These are phyloP conservation scores for Stephania japonica DNA, from an alignment of 164 flowering plant genomes.

Conservation along the genomic window DNA sequence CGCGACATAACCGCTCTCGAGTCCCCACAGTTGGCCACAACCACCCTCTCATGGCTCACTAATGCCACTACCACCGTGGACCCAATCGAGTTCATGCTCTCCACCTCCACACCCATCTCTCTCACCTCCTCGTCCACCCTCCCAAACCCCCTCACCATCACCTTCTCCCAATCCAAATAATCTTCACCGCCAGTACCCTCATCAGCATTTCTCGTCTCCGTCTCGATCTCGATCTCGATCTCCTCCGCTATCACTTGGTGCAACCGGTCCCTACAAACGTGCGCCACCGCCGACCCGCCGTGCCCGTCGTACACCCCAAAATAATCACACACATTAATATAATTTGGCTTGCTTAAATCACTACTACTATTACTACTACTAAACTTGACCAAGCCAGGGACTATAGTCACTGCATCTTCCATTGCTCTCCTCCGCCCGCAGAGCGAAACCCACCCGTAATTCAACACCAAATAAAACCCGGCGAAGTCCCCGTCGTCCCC, in stretches of 20 bases:
- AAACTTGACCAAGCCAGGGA: conserved; percentile 24
- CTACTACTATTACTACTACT: background rate
- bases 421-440: conserved; percentile 74
- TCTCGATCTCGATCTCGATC: too few relatives aligned
- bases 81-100: conserved; percentile 37
- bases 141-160: conserved; percentile 46
- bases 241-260: conserved; percentile 32
- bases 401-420: conserved; percentile 70
- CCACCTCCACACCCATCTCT: conserved; percentile 12
- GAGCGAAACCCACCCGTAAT: conserved; percentile 48
- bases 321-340: conserved; percentile 48
- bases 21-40: conserved; percentile 86
- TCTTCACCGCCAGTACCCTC: conserved; percentile 6
- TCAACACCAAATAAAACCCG: conserved; percentile 2
- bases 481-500: background rate
- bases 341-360: too few relatives aligned
- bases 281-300: conserved; percentile 66
- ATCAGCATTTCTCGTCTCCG: conserved; percentile 21
- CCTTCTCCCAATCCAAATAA: conserved; percentile 53
- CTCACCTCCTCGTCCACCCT: conserved; percentile 58
- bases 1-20: conserved; percentile 69
- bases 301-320: conserved; percentile 86
- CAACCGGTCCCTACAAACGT: conserved; percentile 48
- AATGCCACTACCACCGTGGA: conserved; percentile 80
- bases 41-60: conserved; percentile 44